Evolutionary conservation across 225 moss, liverwort and hornwort species (phyloP), one percentile per base, ranked within the genome.

Genomic region (Pleurozium schreberi): DNA sequence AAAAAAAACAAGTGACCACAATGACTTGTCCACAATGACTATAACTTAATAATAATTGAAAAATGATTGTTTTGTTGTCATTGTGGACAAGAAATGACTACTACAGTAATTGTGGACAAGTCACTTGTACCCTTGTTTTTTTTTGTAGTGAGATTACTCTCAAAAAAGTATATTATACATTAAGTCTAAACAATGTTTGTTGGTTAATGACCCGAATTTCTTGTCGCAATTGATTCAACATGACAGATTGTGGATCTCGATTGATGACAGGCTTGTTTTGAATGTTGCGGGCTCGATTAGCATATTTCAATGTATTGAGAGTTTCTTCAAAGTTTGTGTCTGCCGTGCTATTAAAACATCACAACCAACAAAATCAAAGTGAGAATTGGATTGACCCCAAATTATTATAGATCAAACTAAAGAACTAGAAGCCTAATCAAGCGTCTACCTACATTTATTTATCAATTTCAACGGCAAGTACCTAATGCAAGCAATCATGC

Each of bases 401-500:
- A 22, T 55, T 75, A 84, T n/a, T 36, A 82, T 28, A 82, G 25
- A 55, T 55, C 47, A 87, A 52, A 50, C 81, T 53, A 64, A 75
- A 86, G 40, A 84, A 49, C 3, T 65, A 14, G 43, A 60, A 87
- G 33, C 7, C 61, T 26, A 63, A 27, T 47, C 16, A 52, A 85
- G 18, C 27, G 75, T 53, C 50, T 50, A 75, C 25, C 84, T 45
- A 33, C 5, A 20, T 45, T 52, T 43, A 38, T 86, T 55, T 22
- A 38, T 67, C 21, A 50, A 66, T 68, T 27, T 74, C 75, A 71
- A 71, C 18, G 87, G 12, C 47, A 86, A 78, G 62, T 93, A 97
- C 97, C 97, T 97, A 86, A 97, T 97, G 91, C 96, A 97, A 76
- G 96, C 96, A 90, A 97, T 95, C 97, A 97, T 97, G 90, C 95